A percentile compares a stretch with the other conserved stretches of the same genome.
Evolutionary conservation across 106 monocot genomes (phyloP).

Genomic region (Platanthera zijinensis): DNA sequence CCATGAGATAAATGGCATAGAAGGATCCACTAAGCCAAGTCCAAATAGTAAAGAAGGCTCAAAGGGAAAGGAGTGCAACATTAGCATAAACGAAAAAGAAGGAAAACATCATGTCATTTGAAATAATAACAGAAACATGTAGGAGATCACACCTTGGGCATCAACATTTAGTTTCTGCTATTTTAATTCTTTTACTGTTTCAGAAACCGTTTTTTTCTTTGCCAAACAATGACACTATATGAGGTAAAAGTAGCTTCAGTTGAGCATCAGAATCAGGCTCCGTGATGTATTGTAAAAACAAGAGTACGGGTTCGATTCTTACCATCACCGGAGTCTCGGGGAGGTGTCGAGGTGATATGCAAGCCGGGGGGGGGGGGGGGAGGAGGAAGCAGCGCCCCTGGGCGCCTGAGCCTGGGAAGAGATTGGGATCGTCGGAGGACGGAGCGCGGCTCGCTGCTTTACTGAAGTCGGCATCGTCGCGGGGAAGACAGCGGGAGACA

Average conservation of each 20-base stretch:
- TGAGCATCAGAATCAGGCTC: constrained; percentile 53
- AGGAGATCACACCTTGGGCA: constrained; percentile 28
- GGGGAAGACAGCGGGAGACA: no score
- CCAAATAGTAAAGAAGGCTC: neutral
- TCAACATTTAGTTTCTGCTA: constrained; percentile 32
- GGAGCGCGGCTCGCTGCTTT: no score
- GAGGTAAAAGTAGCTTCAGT: constrained; percentile 43
- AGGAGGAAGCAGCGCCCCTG: no score
- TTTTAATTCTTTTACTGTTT: constrained; percentile 45
- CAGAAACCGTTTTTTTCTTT: constrained; percentile 27
- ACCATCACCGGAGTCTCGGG: no score
- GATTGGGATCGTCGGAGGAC: no score
- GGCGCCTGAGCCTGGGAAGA: no score
- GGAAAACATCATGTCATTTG: constrained; percentile 6
- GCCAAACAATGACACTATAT: constrained; percentile 50
- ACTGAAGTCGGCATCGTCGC: no score
- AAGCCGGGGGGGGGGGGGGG: no score
- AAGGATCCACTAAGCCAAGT: neutral
- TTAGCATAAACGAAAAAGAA: constrained; percentile 3
- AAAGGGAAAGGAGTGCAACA: neutral
- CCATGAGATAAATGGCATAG: neutral
- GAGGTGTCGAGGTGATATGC: no score
- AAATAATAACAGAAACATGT: neutral
- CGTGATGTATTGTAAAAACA: constrained; percentile 17
- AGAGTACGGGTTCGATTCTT: no score